phyloP scores from a whole-genome alignment of 2,329 filamentous ascomycete species.

The Sordariomycetes sp. region DNA sequence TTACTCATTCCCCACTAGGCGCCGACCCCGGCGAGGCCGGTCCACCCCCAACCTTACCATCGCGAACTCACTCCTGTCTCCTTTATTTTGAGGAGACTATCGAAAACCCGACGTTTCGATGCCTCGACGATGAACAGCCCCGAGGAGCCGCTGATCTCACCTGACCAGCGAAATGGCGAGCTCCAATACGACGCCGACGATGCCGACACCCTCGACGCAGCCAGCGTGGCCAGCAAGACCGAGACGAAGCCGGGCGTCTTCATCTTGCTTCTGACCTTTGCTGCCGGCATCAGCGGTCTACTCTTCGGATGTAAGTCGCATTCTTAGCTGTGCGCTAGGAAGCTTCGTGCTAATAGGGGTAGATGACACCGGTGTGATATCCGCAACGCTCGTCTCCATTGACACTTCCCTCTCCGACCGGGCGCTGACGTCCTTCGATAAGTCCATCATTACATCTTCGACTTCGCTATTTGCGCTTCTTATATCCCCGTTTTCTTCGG shows the following conservation, averaged over 20 bases:
- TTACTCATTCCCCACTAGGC: too few relatives aligned
- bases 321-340: background rate
- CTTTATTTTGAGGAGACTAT: too few relatives aligned
- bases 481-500: conserved; percentile 53
- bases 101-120: too few relatives aligned
- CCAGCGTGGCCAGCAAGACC: conserved; percentile 17
- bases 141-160: conserved; percentile 28
- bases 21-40: too few relatives aligned
- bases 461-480: conserved; percentile 58
- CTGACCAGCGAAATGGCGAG: conserved; percentile 16
- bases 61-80: too few relatives aligned
- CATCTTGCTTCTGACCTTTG: conserved; percentile 52
- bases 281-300: conserved; percentile 58
- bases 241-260: conserved; percentile 34
- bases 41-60: too few relatives aligned
- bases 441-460: conserved; percentile 61
- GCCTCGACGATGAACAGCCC: conserved; percentile 21
- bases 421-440: conserved; percentile 52
- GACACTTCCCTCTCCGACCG: conserved; percentile 47
- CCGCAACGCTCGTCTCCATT: conserved; percentile 57
- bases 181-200: conserved; percentile 18
- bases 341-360: background rate
- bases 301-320: conserved; percentile 54
- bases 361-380: conserved; percentile 63
- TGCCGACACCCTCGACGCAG: conserved; percentile 10